These are phyloP conservation scores for Pleodorina starrii DNA, from an alignment of 139 green algal species.

Conservation along the genomic window DNA sequence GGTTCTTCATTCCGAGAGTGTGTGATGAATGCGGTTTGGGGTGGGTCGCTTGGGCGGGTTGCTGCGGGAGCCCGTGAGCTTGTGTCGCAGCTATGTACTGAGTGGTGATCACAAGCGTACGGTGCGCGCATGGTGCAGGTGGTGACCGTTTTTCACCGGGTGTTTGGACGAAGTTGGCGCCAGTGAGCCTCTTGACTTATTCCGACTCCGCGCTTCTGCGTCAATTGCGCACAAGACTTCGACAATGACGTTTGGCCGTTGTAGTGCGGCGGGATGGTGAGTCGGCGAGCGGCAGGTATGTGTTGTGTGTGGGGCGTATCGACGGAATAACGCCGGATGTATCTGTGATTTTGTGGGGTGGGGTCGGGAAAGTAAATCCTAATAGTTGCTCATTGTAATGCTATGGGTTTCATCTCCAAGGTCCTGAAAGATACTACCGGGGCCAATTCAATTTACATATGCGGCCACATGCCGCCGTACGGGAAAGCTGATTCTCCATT, in stretches of 20 bases:
- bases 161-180: neutral
- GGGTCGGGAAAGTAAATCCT: too few species aligned
- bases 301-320: neutral
- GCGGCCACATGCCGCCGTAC: too few species aligned
- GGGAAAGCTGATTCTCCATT: too few species aligned
- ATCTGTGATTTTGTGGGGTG: neutral
- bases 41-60: neutral
- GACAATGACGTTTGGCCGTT: conserved; percentile 10
- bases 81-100: neutral
- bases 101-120: conserved; percentile 36
- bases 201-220: neutral
- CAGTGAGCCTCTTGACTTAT: conserved; percentile 8
- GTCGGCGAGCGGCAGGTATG: conserved; percentile 16
- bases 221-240: conserved; percentile 7
- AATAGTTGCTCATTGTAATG: too few species aligned
- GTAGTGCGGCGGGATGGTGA: conserved; percentile 19
- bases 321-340: conserved; percentile 7
- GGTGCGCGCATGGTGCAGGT: conserved; percentile 29
- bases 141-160: conserved; percentile 25
- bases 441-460: too few species aligned
- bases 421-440: too few species aligned
- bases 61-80: neutral
- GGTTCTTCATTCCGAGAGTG: conserved; percentile 26
- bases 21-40: conserved; percentile 1
- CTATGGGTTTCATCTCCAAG: too few species aligned